Conservation (phyloP, 2,329 filamentous ascomycete genomes). For the Fusarium compactum region DNA sequence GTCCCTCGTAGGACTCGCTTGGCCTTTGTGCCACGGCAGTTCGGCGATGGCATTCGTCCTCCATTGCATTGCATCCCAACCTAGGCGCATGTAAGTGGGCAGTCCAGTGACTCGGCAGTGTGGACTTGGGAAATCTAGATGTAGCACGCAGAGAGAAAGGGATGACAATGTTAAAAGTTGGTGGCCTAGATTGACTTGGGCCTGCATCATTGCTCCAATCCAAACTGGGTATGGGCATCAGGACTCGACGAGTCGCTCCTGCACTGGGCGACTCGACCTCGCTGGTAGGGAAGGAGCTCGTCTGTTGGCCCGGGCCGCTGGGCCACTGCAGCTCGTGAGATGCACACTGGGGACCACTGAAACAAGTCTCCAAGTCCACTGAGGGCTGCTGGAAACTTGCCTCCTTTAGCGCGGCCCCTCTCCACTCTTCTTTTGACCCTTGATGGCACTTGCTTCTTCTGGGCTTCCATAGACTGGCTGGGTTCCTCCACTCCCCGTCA, state of each 20-base stretch:
- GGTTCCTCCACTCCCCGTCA: conserved; percentile 44
- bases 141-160: conserved; percentile 14
- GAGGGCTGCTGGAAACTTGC: conserved; percentile 38
- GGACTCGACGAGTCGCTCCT: conserved; percentile 28
- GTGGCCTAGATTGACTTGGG: conserved; percentile 11
- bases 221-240: conserved; percentile 23
- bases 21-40: conserved; percentile 25
- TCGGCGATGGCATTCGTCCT: conserved; percentile 6
- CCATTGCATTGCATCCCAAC: conserved; percentile 26
- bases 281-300: neutral
- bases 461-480: conserved; percentile 22
- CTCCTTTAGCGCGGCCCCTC: conserved; percentile 34
- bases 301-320: conserved; percentile 33
- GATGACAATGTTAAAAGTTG: conserved; percentile 11
- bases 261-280: conserved; percentile 29
- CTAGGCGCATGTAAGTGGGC: conserved; percentile 14
- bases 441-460: conserved; percentile 37
- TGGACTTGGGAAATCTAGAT: conserved; percentile 10
- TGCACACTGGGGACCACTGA: conserved; percentile 40
- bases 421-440: conserved; percentile 19
- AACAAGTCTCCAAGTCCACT: conserved; percentile 23
- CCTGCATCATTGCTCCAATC: conserved; percentile 38
- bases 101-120: conserved; percentile 14
- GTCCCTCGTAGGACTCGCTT: conserved; percentile 19
- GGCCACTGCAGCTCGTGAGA: conserved; percentile 42